Evolutionary conservation across 2,329 filamentous ascomycete species (phyloP), one percentile per base, ranked within the genome.

Genomic region (Ustilaginoidea virens): DNA sequence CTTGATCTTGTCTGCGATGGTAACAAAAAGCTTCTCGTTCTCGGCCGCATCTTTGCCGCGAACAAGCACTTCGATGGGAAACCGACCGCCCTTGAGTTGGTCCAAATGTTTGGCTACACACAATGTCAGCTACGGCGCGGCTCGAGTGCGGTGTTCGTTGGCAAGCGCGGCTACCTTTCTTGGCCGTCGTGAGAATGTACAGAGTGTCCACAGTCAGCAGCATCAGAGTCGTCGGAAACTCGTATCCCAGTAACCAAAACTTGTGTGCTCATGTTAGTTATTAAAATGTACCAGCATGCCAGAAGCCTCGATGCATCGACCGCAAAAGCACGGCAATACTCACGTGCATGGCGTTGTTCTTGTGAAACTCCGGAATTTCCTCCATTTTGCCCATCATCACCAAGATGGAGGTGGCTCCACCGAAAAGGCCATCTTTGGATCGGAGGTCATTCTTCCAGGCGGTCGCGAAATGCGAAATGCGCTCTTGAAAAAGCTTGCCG

Each of bases 231-330:
- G 87, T 86, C 19, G 90, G 90, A 48, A 98, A 98, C 54, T 98
- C 90, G 63, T 98, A 98, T 45, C 90, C 90, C 37, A 98, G 71
- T 31, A 98, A 68, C 92, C 92, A 98, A 57, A 96, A 92, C 86
- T 94, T 53, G 35, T 40, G 23, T n/a, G n/a, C n/a, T n/a, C n/a
- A n/a, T n/a, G n/a, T n/a, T n/a, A n/a, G n/a, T n/a, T n/a, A n/a
- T n/a, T n/a, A n/a, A n/a, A n/a, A n/a, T n/a, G n/a, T n/a, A n/a
- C n/a, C n/a, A n/a, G 36, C 25, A 21, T 18, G 18, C 13, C 21
- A 24, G 15, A 8, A 21, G 12, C 17, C 5, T 5, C 8, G 13
- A 17, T 11, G 16, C 25, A 7, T 13, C 13, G 14, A 16, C 16
- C 25, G 29, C 29, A 27, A 15, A 23, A 17, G 7, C 9, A 11